phyloP scores from a whole-genome alignment of 306 rosid genomes.

The Carpinus viminea region DNA sequence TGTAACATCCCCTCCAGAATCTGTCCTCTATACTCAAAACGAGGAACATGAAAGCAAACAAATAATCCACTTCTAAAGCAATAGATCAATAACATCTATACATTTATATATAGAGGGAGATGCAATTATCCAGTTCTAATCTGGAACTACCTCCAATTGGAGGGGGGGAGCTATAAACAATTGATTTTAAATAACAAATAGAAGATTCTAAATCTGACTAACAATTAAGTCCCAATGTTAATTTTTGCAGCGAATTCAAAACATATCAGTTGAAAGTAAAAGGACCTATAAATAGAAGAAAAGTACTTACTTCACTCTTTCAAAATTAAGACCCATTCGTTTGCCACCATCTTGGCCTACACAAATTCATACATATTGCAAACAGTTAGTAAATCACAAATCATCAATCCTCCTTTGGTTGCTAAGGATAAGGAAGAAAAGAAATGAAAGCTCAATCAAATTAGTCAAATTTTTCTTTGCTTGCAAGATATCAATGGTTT shows the following conservation, averaged over 20 bases:
- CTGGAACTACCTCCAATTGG: too few relatives aligned
- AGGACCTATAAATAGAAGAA: slow-evolving; percentile 8
- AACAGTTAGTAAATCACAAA: slow-evolving; percentile 25
- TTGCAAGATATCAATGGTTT: not conserved
- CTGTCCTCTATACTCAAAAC: too few relatives aligned
- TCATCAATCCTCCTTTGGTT: slow-evolving; percentile 17
- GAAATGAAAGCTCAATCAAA: not conserved
- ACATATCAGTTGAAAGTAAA: not conserved
- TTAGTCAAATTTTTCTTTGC: not conserved
- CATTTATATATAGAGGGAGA: too few relatives aligned
- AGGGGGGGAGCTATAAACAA: not conserved
- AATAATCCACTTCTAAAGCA: not conserved
- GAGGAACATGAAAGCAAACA: not conserved
- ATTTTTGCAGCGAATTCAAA: not conserved
- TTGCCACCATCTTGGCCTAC: slow-evolving; percentile 88
- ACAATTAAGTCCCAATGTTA: not conserved
- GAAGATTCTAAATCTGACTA: not conserved
- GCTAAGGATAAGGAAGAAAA: slow-evolving; percentile 4
- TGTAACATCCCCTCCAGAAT: not conserved
- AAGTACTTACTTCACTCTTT: slow-evolving; percentile 76
- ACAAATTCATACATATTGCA: slow-evolving; percentile 19
- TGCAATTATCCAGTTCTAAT: too few relatives aligned
- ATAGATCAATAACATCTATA: not conserved
- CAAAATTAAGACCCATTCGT: slow-evolving; percentile 90
- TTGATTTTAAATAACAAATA: not conserved